Conservation (phyloP, 2,329 filamentous ascomycete genomes). For the Pestalotiopsis sp. region DNA sequence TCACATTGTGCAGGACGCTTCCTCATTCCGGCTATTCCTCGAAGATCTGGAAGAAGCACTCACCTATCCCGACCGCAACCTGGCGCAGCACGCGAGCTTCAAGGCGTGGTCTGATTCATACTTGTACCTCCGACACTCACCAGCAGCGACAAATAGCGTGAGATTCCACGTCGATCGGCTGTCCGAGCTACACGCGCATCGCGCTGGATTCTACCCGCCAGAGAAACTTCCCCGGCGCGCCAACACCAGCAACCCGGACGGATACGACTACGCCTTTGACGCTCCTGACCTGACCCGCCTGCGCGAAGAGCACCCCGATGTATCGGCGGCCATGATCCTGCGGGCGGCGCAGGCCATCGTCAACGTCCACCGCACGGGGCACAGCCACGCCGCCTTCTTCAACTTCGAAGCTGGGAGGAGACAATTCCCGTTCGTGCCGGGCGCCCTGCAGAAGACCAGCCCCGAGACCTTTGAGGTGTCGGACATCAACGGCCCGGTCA, state of each 20-base stretch:
- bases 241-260: background rate
- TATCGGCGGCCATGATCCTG: background rate
- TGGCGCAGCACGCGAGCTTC: background rate
- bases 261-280: background rate
- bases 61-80: background rate
- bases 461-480: background rate
- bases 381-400: background rate
- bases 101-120: background rate
- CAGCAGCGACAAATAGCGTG: background rate
- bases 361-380: background rate
- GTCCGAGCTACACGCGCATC: background rate
- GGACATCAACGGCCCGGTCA: background rate
- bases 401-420: background rate
- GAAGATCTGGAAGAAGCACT: background rate
- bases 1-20: slow-evolving; percentile 8
- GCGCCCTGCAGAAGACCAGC: background rate
- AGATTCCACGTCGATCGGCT: background rate
- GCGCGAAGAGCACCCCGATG: background rate
- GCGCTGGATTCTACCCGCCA: background rate
- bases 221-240: background rate
- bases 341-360: background rate
- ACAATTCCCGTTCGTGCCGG: slow-evolving; percentile 2
- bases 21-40: background rate
- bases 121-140: background rate
- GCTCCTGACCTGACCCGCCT: background rate